Percentiles rank a stretch among this genome's conserved stretches.
These are phyloP conservation scores for Boletus rubroflammeus DNA, from an alignment of 768 basidiomycete genomes.

Conservation along the genomic window DNA sequence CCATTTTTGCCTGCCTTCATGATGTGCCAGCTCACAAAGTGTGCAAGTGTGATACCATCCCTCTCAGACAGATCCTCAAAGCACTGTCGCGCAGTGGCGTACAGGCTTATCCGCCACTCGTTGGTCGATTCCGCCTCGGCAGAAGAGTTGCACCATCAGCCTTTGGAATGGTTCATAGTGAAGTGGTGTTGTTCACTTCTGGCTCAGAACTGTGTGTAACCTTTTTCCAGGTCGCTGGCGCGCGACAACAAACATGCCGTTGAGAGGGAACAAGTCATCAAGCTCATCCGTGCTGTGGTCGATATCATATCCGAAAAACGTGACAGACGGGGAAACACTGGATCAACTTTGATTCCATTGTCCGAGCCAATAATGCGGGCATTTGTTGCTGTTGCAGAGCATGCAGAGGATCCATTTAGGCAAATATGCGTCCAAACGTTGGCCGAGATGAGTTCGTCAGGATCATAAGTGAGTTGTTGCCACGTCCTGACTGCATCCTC, in stretches of 20 bases:
- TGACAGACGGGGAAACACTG: conserved; percentile 38
- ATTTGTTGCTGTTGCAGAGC: conserved; percentile 90
- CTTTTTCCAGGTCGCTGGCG: conserved; percentile 61
- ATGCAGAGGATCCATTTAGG: conserved; percentile 85
- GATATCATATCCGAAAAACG: conserved; percentile 65
- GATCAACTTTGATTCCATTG: conserved; percentile 51
- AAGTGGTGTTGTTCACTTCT: conserved; percentile 49
- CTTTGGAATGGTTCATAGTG: conserved; percentile 87
- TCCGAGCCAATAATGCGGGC: conserved; percentile 81
- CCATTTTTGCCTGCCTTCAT: background rate
- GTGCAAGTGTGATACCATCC: conserved; percentile 67
- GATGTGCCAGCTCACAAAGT: conserved; percentile 7
- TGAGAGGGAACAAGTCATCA: conserved; percentile 91
- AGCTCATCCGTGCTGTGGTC: conserved; percentile 79
- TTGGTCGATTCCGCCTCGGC: conserved; percentile 74
- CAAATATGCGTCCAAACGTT: conserved; percentile 81
- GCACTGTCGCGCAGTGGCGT: conserved; percentile 75
- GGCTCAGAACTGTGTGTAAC: background rate
- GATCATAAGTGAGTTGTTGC: conserved; percentile 2
- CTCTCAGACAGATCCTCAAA: conserved; percentile 73
- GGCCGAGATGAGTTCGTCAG: conserved; percentile 76
- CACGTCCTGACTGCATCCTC: conserved; percentile 8
- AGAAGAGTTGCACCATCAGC: conserved; percentile 54
- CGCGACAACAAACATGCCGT: conserved; percentile 79
- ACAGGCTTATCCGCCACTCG: conserved; percentile 76